Base-by-base conservation (phyloP, 225 moss, liverwort and hornwort genomes). In the Marchantia polymorpha region DNA sequence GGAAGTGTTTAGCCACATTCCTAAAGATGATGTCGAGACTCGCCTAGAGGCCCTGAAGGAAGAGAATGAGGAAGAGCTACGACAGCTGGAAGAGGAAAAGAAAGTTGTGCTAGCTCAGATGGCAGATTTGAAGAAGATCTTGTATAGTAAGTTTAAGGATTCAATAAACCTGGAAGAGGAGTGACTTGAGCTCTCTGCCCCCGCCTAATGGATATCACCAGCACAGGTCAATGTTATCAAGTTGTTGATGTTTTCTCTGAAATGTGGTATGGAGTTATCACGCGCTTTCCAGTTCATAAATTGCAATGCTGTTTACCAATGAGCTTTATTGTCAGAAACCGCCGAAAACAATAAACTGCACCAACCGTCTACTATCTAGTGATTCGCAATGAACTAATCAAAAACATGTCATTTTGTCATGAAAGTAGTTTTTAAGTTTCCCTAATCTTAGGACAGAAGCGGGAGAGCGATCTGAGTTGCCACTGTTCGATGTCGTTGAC, bases 141-240 rank as follows among this genome's bases (percentile, higher is more conserved):
- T 97, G 63, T 97, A 97, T 81, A 90, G 93, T 74, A 97, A 94
- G 85, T 97, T 97, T 53, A 92, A 93, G 23, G 93, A 97, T 78
- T 94, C 96, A 22, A 97, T 97, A 76, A 97, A 97, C 78, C 83
- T 97, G 69, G 96, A 97, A 74, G 96, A 97, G 84, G 96, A 97
- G 39, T 97, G 84, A 92, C 78, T 74, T 49, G 5, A 54, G 49
- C 20, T 52, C n/a, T 15, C 23, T 81, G 26, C 26, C 11, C 55
- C 30, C 27, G 2, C 19, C 50, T 31, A 39, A 39, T 39, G 39
- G 3, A 39, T 39, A 39, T 39, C 39, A 39, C 39, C 39, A 39
- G 39, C 39, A 39, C 39, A 39, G 39, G 39, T 39, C 39, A 39
- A 39, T 39, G 3, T 39, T 39, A 39, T 39, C 2, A 2, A 2